A percentile compares a stretch with the other conserved stretches of the same genome.
These are phyloP conservation scores for Ceratocystis diversiconidia DNA, from an alignment of 2,329 filamentous ascomycete species.

Conservation along the genomic window DNA sequence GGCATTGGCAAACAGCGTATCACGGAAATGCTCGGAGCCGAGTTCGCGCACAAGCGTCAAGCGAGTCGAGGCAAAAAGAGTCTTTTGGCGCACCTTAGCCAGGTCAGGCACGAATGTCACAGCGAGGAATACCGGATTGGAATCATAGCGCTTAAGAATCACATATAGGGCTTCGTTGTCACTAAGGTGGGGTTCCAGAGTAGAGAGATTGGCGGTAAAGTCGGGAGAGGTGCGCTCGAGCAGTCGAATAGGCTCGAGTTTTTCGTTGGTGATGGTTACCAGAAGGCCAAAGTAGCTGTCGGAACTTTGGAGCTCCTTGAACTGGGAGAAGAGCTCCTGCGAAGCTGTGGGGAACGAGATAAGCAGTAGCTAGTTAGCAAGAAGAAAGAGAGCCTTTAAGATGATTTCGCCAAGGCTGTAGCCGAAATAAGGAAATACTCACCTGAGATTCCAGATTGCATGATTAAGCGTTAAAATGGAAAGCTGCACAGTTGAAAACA, in stretches of 20 bases:
- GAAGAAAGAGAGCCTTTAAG: background rate
- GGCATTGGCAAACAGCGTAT: conserved; percentile 59
- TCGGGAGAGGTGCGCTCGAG: conserved; percentile 39
- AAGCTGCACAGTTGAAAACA: background rate
- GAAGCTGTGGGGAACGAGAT: conserved; percentile 40
- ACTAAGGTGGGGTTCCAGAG: conserved; percentile 49
- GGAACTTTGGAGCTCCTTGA: conserved; percentile 52
- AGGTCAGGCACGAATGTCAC: conserved; percentile 68
- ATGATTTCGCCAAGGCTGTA: background rate
- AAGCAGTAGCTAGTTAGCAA: background rate
- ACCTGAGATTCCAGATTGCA: conserved; percentile 73
- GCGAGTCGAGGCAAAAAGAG: conserved; percentile 68
- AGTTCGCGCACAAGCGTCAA: conserved; percentile 63
- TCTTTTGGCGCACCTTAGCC: conserved; percentile 71
- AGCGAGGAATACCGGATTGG: conserved; percentile 46
- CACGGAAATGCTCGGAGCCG: conserved; percentile 63
- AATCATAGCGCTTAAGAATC: conserved; percentile 54
- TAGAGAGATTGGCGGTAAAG: conserved; percentile 50
- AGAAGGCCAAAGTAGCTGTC: conserved; percentile 53
- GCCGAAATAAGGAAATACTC: conserved; percentile 20
- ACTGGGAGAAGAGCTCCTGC: conserved; percentile 59
- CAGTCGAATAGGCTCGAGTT: conserved; percentile 45
- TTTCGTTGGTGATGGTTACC: conserved; percentile 54
- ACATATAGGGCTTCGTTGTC: conserved; percentile 57
- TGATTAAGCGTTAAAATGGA: conserved; percentile 25